Conservation (phyloP, 1,284 basidiomycete genomes). For the Cutaneotrichosporon cavernicola region DNA sequence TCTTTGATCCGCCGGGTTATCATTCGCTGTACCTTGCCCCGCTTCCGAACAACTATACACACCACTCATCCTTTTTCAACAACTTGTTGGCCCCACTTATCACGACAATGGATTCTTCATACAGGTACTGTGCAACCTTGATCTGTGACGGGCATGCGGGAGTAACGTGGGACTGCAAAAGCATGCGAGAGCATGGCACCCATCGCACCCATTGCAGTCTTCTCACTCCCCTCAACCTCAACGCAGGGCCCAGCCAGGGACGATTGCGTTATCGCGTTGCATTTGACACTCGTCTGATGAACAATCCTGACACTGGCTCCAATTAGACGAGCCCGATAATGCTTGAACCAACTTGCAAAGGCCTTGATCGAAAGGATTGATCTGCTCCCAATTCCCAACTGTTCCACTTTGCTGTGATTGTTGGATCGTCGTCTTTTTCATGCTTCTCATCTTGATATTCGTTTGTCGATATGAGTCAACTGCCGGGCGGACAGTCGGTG, state of each 20-base stretch:
- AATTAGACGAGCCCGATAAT: conserved; percentile 6
- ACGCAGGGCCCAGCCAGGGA: too few relatives aligned
- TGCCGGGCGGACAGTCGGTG: neutral
- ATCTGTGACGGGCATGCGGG: neutral
- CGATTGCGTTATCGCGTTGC: conserved; percentile 6
- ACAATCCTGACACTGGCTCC: neutral
- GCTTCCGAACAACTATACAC: neutral
- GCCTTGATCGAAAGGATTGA: neutral
- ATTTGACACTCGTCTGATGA: neutral
- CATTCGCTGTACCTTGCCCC: neutral
- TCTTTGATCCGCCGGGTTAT: neutral
- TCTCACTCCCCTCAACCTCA: neutral
- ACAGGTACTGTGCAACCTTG: neutral
- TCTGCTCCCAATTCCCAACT: neutral
- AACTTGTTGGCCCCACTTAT: neutral
- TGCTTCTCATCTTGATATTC: neutral
- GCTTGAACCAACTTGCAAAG: neutral
- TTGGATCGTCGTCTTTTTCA: neutral
- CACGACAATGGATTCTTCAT: neutral
- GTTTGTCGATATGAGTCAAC: too few relatives aligned
- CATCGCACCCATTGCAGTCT: neutral
- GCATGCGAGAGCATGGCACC: neutral
- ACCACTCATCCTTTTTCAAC: neutral
- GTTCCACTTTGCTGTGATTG: neutral
- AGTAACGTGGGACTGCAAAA: neutral